phyloP scores from a whole-genome alignment of 495 filamentous ascomycete genomes.

The Hypoxylon fragiforme region DNA sequence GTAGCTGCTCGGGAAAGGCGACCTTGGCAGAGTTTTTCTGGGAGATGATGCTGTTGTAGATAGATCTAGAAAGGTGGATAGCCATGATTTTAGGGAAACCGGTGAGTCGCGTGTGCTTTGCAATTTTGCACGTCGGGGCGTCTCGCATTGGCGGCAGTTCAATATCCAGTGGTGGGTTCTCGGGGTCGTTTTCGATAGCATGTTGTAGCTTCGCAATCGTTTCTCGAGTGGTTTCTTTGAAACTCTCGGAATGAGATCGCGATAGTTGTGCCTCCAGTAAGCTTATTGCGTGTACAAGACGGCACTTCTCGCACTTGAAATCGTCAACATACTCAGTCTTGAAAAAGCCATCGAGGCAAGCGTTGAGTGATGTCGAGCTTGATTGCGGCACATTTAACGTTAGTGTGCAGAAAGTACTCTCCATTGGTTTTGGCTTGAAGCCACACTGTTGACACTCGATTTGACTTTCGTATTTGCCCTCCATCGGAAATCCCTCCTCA shows the following conservation, averaged over 20 bases:
- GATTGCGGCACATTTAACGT: constrained; percentile 88
- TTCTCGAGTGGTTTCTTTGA: constrained; percentile 47
- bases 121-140: constrained; percentile 81
- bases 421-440: constrained; percentile 81
- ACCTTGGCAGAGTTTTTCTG: constrained; percentile 95
- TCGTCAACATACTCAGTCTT: constrained; percentile 97
- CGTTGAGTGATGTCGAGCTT: constrained; percentile 51
- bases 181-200: constrained; percentile 76
- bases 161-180: constrained; percentile 69
- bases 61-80: constrained; percentile 89
- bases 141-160: constrained; percentile 70
- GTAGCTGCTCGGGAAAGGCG: constrained; percentile 80
- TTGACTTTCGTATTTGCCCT: constrained; percentile 85
- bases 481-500: constrained; percentile 82
- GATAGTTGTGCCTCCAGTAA: constrained; percentile 40
- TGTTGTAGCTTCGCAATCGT: constrained; percentile 57
- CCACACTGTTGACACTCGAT: constrained; percentile 89
- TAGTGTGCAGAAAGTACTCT: constrained; percentile 86
- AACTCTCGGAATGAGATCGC: constrained; percentile 51
- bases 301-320: constrained; percentile 91
- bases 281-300: constrained; percentile 70
- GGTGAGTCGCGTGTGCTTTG: constrained; percentile 82
- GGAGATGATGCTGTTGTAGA: constrained; percentile 77
- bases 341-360: constrained; percentile 89
- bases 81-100: constrained; percentile 85